Percentiles rank a stretch among this genome's conserved stretches.
These are phyloP conservation scores for Kwoniella sp. DNA, from an alignment of 768 basidiomycete species.

Conservation along the genomic window DNA sequence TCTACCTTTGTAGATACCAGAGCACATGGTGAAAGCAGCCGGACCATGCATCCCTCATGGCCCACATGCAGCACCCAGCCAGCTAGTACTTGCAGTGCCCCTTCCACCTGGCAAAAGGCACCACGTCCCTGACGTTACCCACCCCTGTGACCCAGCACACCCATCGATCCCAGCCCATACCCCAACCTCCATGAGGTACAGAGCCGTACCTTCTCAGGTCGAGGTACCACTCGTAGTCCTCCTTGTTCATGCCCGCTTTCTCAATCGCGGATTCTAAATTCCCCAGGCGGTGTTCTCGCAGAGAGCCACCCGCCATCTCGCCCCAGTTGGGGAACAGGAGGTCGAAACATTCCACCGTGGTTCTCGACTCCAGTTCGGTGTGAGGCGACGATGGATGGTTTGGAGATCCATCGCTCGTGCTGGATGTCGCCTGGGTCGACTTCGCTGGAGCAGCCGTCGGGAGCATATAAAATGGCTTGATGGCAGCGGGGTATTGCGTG, in stretches of 20 bases:
- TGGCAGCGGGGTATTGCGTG: constrained; percentile 71
- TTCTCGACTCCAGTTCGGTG: constrained; percentile 53
- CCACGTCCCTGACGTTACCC: constrained; percentile 86
- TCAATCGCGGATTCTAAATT: constrained; percentile 54
- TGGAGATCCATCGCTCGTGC: not conserved
- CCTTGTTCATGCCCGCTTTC: constrained; percentile 53
- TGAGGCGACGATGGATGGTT: constrained; percentile 3
- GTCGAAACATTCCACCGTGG: constrained; percentile 91
- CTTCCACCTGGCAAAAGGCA: constrained; percentile 82
- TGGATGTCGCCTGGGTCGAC: constrained; percentile 49
- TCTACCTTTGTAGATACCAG: too few relatives aligned
- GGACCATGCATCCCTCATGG: too few relatives aligned
- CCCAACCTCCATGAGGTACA: constrained; percentile 90
- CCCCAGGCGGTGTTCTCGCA: constrained; percentile 56
- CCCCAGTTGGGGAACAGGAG: constrained; percentile 81
- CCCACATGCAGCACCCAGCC: too few relatives aligned
- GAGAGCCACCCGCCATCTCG: constrained; percentile 85
- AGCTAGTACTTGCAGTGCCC: constrained; percentile 47
- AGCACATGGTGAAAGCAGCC: too few relatives aligned
- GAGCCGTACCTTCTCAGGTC: constrained; percentile 80
- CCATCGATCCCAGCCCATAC: constrained; percentile 89
- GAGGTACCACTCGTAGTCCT: constrained; percentile 60
- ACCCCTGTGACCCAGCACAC: constrained; percentile 81
- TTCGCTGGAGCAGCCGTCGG: constrained; percentile 16
- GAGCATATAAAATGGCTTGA: constrained; percentile 96